Percentiles rank a stretch among this genome's conserved stretches.
Evolutionary conservation across 768 basidiomycete genomes (phyloP).

Genomic region (Trichaptum fuscoviolaceum): DNA sequence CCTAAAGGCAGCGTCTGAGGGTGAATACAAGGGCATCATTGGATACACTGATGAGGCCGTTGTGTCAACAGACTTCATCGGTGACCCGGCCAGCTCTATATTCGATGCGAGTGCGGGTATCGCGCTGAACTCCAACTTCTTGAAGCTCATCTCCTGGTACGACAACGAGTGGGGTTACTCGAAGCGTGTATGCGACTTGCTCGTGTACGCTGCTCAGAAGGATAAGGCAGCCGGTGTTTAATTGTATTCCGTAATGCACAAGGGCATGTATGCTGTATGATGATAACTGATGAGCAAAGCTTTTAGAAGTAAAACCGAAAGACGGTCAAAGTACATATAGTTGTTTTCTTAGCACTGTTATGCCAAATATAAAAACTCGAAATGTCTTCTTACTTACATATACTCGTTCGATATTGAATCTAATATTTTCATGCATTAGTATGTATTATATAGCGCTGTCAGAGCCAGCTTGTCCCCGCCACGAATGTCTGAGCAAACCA

Average conservation of each 20-base stretch:
- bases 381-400: background rate
- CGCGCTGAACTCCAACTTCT: slow-evolving; percentile 84
- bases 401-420: background rate
- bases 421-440: too few species aligned
- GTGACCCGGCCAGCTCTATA: slow-evolving; percentile 74
- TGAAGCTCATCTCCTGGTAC: slow-evolving; percentile 97
- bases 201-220: slow-evolving; percentile 73
- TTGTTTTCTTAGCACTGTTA: background rate
- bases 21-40: slow-evolving; percentile 65
- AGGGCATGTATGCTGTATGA: background rate
- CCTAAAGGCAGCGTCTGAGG: slow-evolving; percentile 73
- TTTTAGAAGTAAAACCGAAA: background rate
- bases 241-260: background rate
- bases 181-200: slow-evolving; percentile 83
- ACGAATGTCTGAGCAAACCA: too few species aligned
- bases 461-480: too few species aligned
- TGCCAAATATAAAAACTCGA: background rate
- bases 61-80: slow-evolving; percentile 92
- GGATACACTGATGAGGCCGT: slow-evolving; percentile 92
- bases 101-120: slow-evolving; percentile 95
- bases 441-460: too few species aligned
- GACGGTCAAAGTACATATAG: background rate
- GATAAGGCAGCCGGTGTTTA: slow-evolving; percentile 34
- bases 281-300: background rate
- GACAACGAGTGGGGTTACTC: slow-evolving; percentile 97